These are phyloP conservation scores for Penicillium manginii DNA, from an alignment of 495 filamentous ascomycete genomes.

Conservation along the genomic window DNA sequence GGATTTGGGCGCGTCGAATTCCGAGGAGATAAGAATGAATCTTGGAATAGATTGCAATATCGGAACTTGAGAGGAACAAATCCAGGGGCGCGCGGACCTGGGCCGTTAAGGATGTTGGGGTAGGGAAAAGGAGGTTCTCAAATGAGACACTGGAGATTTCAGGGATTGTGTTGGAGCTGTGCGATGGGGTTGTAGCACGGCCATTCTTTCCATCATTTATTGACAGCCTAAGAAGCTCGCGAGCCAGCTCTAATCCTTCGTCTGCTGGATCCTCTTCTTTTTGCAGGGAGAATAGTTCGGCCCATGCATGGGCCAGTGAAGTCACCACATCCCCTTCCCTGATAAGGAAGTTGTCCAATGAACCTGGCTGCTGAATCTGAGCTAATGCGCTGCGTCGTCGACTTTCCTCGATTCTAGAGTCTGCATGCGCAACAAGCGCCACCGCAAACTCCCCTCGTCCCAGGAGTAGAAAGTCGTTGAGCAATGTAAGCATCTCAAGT, in stretches of 20 bases:
- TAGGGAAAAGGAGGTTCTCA: constrained; percentile 80
- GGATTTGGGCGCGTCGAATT: constrained; percentile 79
- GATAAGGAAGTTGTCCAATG: constrained; percentile 62
- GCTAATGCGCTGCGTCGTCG: constrained; percentile 40
- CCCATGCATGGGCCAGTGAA: constrained; percentile 75
- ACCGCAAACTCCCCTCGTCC: constrained; percentile 89
- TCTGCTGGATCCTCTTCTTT: constrained; percentile 75
- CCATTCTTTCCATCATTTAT: constrained; percentile 44
- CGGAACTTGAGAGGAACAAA: constrained; percentile 76
- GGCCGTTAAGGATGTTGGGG: constrained; percentile 69
- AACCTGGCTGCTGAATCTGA: constrained; percentile 30
- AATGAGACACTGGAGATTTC: constrained; percentile 57
- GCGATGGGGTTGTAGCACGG: constrained; percentile 37
- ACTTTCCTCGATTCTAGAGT: constrained; percentile 65
- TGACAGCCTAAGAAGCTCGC: constrained; percentile 72
- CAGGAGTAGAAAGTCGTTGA: constrained; percentile 86
- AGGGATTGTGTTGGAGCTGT: constrained; percentile 25
- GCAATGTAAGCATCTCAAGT: constrained; percentile 72
- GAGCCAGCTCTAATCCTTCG: constrained; percentile 75
- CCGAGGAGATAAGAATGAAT: constrained; percentile 87
- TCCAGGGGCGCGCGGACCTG: constrained; percentile 81
- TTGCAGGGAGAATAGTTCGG: constrained; percentile 72
- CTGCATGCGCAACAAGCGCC: constrained; percentile 80
- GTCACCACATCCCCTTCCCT: constrained; percentile 86
- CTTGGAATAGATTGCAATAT: constrained; percentile 76